Base-by-base conservation (phyloP, 176 grass and related monocot species). In the Metroxylon sagu region DNA sequence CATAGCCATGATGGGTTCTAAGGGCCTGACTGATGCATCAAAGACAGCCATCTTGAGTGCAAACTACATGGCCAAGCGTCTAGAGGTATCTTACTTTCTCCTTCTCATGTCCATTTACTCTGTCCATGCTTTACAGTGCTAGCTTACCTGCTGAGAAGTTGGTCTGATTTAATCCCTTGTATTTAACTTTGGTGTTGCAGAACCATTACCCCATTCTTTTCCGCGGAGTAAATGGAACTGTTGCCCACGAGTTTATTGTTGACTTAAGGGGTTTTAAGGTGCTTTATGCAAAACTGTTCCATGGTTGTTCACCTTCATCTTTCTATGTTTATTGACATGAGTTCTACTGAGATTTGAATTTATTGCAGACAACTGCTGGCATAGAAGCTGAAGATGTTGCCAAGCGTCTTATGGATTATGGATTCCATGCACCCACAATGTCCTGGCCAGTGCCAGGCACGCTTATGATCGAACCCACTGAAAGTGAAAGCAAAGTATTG, bases 201-300 rank as follows among this genome's bases (percentile, higher is more conserved):
- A 98, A 98, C 15, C 77, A 98, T 76, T 98, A 85, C 70, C 88
- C 94, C 30, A 82, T 98, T 83, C 88, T 98, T 77, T 98, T 98
- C 76, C 78, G 94, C n/a, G 94, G 94, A 83, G 94, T 93, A 51
- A 98, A 98, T 26, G 94, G 94, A 64, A 98, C 94, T 71, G 76
- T 80, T 56, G 94, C 94, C 30, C 94, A 98, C 61, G 94, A 98
- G 60, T 98, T 93, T 76, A 98, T 98, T 50, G 72, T 98, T 55
- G 94, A 98, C 70, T 83, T 98, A 74, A 91, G 94, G 80, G 94
- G 76, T 49, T 98, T 93, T 72, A 98, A 98, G 94, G 94, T 98
- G 77, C 27, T 51, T 28, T 67, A 52, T 53, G 5, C 14, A 43
- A 54, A 54, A 35, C 6, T 7, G 35, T 43, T 43, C 2, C 8